Evolutionary conservation across 345 rosid species (phyloP).

Genomic region (Populus ilicifolia): DNA sequence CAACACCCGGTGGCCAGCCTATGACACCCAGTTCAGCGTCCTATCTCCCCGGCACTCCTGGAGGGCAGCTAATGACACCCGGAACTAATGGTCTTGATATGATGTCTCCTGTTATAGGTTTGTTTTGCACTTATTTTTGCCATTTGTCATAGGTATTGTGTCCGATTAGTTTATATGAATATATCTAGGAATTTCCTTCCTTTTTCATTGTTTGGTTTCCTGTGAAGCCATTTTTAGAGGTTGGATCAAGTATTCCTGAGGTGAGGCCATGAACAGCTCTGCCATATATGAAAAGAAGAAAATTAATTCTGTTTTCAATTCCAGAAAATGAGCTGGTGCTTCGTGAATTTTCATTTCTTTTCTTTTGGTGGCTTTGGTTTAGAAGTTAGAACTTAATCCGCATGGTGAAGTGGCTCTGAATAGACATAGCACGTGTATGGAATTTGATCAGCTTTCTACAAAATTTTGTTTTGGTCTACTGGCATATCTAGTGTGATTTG

Average conservation of each 20-base stretch:
- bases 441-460: not conserved
- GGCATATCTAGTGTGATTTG: not conserved
- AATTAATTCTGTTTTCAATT: not conserved
- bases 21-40: slow-evolving; percentile 82
- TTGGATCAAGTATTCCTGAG: not conserved
- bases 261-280: too few species aligned
- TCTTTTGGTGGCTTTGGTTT: not conserved
- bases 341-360: not conserved
- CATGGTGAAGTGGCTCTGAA: not conserved
- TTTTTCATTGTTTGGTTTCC: not conserved
- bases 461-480: not conserved
- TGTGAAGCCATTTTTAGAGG: not conserved
- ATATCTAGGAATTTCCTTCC: not conserved
- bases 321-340: not conserved
- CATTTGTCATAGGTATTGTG: not conserved
- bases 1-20: slow-evolving; percentile 86
- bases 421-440: not conserved
- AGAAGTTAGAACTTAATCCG: not conserved
- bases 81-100: slow-evolving; percentile 75
- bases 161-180: not conserved
- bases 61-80: slow-evolving; percentile 99
- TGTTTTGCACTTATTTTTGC: slow-evolving; percentile 3
- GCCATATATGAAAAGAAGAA: not conserved
- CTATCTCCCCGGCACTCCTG: slow-evolving; percentile 93
- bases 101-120: slow-evolving; percentile 91